A percentile compares a stretch with the other conserved stretches of the same genome.
These are phyloP conservation scores for Hordeum marinum DNA, from an alignment of 176 grass and related monocot genomes.

Conservation along the genomic window DNA sequence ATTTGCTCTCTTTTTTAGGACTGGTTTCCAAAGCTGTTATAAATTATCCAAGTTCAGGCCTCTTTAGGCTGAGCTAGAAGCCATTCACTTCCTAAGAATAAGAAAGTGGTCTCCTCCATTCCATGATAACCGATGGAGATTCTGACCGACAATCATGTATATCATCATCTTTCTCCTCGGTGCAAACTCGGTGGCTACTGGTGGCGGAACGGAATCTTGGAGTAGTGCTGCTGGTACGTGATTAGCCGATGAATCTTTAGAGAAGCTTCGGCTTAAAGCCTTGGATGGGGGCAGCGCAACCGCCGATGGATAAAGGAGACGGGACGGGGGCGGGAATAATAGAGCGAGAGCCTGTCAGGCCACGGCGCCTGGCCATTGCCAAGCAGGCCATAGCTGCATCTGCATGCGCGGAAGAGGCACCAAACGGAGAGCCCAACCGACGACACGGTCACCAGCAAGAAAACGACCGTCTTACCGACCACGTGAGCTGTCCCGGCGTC, in stretches of 20 bases:
- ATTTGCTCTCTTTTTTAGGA: neutral
- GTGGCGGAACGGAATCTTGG: constrained; percentile 1
- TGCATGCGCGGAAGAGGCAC: neutral
- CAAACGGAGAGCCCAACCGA: constrained; percentile 21
- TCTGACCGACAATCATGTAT: neutral
- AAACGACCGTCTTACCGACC: constrained; percentile 38
- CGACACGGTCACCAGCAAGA: constrained; percentile 40
- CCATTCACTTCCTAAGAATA: neutral
- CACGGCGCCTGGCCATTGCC: too few relatives aligned
- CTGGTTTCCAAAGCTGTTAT: neutral
- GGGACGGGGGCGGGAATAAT: neutral
- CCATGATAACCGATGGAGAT: too few relatives aligned
- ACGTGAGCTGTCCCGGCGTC: constrained; percentile 32
- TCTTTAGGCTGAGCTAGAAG: neutral
- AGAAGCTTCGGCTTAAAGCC: constrained; percentile 29
- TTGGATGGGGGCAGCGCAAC: neutral
- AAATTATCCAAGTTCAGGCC: neutral
- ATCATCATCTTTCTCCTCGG: neutral
- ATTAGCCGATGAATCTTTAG: constrained; percentile 27
- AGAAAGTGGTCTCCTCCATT: neutral
- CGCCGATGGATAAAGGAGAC: neutral
- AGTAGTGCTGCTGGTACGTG: neutral
- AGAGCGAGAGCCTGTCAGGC: neutral
- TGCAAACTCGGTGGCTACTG: neutral
- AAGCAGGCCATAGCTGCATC: neutral